phyloP scores from a whole-genome alignment of 1,284 basidiomycete genomes.

The Pseudomicrostroma phylloplanum region DNA sequence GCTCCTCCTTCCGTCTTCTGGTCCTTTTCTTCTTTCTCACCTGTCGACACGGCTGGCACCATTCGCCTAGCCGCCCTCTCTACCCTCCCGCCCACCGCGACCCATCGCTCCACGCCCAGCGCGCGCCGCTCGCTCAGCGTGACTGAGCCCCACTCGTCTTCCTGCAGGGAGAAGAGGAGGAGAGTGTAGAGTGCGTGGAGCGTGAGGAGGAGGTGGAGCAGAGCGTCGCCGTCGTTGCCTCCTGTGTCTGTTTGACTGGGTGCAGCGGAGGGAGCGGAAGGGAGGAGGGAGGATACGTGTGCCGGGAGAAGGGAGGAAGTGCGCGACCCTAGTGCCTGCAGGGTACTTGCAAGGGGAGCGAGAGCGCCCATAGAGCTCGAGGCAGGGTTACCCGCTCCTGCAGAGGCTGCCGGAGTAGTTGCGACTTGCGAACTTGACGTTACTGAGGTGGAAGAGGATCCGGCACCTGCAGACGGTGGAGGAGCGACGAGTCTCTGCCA shows the following conservation, averaged over 20 bases:
- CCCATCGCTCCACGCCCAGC: not conserved
- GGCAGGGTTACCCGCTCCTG: not conserved
- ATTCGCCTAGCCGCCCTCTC: too few species aligned
- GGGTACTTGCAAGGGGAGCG: not conserved
- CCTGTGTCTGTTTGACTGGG: not conserved
- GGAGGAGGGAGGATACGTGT: not conserved
- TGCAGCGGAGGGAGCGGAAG: not conserved
- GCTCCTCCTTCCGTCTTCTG: too few species aligned
- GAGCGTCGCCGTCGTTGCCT: not conserved
- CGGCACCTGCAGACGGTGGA: not conserved
- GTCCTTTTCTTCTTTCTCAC: too few species aligned
- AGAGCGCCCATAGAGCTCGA: not conserved
- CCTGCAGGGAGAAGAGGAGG: conserved; percentile 4
- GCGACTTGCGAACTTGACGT: not conserved
- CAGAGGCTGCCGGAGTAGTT: not conserved
- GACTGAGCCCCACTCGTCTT: conserved; percentile 3
- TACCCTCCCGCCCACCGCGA: too few species aligned
- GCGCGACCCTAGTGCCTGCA: not conserved
- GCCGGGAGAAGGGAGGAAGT: not conserved
- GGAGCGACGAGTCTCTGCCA: conserved; percentile 4
- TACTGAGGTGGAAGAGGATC: not conserved
- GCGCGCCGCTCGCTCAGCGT: not conserved
- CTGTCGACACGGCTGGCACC: too few species aligned
- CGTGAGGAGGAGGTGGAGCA: not conserved
- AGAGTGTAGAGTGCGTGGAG: not conserved